Base-by-base conservation (phyloP, 495 filamentous ascomycete genomes). In the Podospora tetraspora region DNA sequence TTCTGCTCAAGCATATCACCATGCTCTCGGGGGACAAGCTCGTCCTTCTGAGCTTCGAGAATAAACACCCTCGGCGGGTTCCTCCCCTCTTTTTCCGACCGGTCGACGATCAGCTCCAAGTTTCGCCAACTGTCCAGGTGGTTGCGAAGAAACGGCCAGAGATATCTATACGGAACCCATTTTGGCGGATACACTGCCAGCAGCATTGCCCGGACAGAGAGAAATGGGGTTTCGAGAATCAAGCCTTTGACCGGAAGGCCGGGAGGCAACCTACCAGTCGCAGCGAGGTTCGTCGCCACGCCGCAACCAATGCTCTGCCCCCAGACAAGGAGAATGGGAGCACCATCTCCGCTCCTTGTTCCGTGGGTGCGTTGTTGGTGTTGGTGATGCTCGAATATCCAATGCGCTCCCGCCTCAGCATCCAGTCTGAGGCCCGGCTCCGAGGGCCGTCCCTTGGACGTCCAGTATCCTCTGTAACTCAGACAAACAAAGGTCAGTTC, bases 381-480 rank as follows among this genome's bases (percentile, higher is more conserved):
- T 57, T 72, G 65, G 57, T 79, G 78, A 52, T 75, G 61, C 66
- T 84, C 67, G 30, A 77, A 77, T 43, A 86, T 84, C 81, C 84
- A 87, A n/a, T 78, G 68, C 60, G 89, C 76, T 57, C 88, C 84
- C 9, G 89, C 89, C 60, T 83, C 79, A 1, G 88, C 83, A 75
- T 93, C 91, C 23, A 79, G 76, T 64, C 87, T 83, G 59, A 93
- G 85, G 1, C 90, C 91, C 4, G 74, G 77, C 73, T 92, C 88
- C 3, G 88, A 87, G 8, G 89, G 83, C 3, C 87, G 81, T 19
- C 92, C 91, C 3, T 83, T 82, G 2, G 90, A 93, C 19, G 84
- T 92, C 92, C 92, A 94, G 74, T 90, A 94, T 23, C 90, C 90
- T 65, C 90, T 86, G 72, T 92, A 92, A 32, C 90, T 92, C 23